Conservation (phyloP, 257 asterid genomes). For the Handroanthus guayacan region DNA sequence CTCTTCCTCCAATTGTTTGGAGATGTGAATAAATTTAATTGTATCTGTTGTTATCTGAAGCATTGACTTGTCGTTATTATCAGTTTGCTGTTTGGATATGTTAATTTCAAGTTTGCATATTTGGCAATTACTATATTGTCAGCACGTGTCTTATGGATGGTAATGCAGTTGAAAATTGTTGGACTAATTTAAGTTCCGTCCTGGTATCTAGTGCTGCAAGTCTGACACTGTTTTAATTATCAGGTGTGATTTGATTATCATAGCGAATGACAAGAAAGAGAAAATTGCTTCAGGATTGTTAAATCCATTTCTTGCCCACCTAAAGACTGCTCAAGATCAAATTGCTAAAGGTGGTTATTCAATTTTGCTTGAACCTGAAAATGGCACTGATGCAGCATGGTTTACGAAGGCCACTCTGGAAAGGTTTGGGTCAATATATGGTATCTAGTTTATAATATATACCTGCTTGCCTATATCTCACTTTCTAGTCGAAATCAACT, state of each 20-base stretch:
- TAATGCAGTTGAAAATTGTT: constrained; percentile 19
- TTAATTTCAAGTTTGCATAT: not conserved
- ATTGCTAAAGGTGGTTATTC: constrained; percentile 93
- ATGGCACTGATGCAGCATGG: constrained; percentile 69
- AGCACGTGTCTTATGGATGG: constrained; percentile 5
- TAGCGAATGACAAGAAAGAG: constrained; percentile 89
- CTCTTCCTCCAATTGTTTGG: not conserved
- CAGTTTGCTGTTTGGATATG: not conserved
- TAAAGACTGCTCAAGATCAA: constrained; percentile 90
- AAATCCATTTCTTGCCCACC: constrained; percentile 90
- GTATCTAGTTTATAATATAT: constrained; percentile 18
- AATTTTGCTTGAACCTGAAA: constrained; percentile 73
- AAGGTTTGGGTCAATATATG: constrained; percentile 63
- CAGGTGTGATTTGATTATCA: constrained; percentile 80
- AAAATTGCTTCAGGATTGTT: constrained; percentile 94
- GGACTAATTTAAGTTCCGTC: constrained; percentile 20
- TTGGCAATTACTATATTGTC: not conserved
- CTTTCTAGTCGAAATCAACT: constrained; percentile 15
- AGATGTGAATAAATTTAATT: not conserved
- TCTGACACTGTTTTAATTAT: constrained; percentile 26
- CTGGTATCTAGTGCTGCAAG: constrained; percentile 16
- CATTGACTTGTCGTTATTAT: not conserved
- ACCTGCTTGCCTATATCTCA: constrained; percentile 17
- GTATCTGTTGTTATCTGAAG: not conserved
- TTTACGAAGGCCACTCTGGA: constrained; percentile 94